Percentiles rank a stretch among this genome's conserved stretches.
Evolutionary conservation across 805 yeast genomes (phyloP).

Genomic region (Wickerhamiella sorbophila): DNA sequence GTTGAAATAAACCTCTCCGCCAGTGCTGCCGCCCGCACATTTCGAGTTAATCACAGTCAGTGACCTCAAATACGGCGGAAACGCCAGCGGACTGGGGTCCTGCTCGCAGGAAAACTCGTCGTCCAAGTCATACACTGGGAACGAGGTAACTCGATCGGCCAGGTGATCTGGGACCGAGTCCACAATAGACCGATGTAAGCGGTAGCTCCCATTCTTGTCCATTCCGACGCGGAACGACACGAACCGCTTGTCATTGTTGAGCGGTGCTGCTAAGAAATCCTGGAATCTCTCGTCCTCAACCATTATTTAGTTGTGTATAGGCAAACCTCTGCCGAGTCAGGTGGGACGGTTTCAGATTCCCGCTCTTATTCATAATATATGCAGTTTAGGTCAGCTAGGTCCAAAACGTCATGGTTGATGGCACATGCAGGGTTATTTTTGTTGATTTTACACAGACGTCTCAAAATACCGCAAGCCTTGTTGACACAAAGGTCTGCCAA

Average conservation of each 20-base stretch:
- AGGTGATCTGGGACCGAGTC: background rate
- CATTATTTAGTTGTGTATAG: background rate
- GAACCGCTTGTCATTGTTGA: background rate
- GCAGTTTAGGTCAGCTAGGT: background rate
- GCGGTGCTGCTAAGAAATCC: background rate
- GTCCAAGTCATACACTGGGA: background rate
- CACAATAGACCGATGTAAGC: background rate
- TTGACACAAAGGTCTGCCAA: no score
- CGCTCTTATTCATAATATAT: background rate
- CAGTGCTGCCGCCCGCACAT: constrained; percentile 19
- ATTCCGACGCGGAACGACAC: background rate
- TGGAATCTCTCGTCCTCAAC: background rate
- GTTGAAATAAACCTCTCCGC: constrained; percentile 20
- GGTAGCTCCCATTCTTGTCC: background rate
- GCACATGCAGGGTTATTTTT: no score
- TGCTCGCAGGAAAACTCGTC: background rate
- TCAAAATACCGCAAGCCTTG: no score
- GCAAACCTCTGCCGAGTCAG: background rate
- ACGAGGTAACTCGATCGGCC: background rate
- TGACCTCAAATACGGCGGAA: constrained; percentile 18
- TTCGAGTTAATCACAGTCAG: constrained; percentile 25
- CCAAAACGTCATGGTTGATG: no score
- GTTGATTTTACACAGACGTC: no score
- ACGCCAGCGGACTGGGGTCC: constrained; percentile 2
- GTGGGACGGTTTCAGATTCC: background rate